These are phyloP conservation scores for Sugiyamaella pinicola DNA, from an alignment of 1,139 yeast species.

Conservation along the genomic window DNA sequence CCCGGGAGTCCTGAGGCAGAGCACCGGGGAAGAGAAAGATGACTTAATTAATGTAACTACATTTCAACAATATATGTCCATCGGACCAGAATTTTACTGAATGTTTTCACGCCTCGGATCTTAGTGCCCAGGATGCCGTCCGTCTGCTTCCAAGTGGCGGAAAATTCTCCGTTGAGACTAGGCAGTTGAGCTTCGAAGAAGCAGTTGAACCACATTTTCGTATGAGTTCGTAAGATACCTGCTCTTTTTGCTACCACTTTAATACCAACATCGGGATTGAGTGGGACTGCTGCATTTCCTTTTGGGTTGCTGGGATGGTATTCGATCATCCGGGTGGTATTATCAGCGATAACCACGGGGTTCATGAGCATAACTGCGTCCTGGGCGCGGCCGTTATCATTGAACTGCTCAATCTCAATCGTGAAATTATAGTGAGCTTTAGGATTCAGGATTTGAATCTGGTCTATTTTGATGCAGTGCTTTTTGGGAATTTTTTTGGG, in stretches of 20 bases:
- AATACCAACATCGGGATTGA: slow-evolving; percentile 10
- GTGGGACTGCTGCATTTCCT: neutral
- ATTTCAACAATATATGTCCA: slow-evolving; percentile 26
- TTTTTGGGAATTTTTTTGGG: neutral
- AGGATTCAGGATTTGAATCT: slow-evolving; percentile 3
- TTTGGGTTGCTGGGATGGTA: neutral
- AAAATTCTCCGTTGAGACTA: slow-evolving; percentile 29
- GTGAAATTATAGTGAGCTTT: neutral
- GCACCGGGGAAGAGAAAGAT: neutral
- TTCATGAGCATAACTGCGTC: slow-evolving; percentile 9
- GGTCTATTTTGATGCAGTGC: neutral
- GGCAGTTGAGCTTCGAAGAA: slow-evolving; percentile 38
- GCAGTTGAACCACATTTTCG: slow-evolving; percentile 43
- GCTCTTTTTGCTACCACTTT: neutral
- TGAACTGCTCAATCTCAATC: slow-evolving; percentile 12
- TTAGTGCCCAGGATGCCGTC: slow-evolving; percentile 72
- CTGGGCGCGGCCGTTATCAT: slow-evolving; percentile 2
- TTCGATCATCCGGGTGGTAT: neutral
- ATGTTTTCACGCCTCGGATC: slow-evolving; percentile 55
- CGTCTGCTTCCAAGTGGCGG: slow-evolving; percentile 56
- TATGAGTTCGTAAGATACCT: slow-evolving; percentile 30
- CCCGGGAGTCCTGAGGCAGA: no score
- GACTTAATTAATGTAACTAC: neutral
- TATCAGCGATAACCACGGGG: neutral
- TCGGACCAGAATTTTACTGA: slow-evolving; percentile 51